Evolutionary conservation across 805 yeast genomes (phyloP), one percentile per base, ranked within the genome.

Genomic region (Pichia manshurica): DNA sequence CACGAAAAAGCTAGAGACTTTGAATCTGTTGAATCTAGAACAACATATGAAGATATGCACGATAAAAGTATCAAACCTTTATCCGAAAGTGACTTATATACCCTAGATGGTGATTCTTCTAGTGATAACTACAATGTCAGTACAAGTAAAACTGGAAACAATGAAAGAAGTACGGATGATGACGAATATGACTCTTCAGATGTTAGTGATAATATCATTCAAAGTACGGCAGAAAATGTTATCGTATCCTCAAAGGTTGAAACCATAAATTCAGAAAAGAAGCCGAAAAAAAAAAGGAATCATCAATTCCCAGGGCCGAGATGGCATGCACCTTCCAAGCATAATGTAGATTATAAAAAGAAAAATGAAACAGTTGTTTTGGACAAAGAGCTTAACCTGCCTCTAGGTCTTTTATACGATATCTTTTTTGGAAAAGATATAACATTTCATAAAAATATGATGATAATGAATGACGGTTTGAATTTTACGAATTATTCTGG

Each of bases 401-500:
- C 98, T 1, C 68, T 91, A 4, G 96, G 96, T 0, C 71, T 83
- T 0, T 75, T 88, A 0, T 87, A 73, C 57, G 78, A 77, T 47
- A 56, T 90, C 8, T 55, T 89, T 42, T 91, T 84, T 65, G 95
- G 96, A 22, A 68, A 72, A 5, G 74, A 78, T 42, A 74, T 64
- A 4, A 44, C 58, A 3, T 75, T 68, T 50, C 72, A 74, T 51
- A 59, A 58, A 39, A 60, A 56, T 15, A 55, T 70, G 55, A 53
- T 74, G 58, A 67, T 68, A 60, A 48, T 64, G 39, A 78, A 70
- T 51, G 78, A 72, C 45, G 80, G 78, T 0, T 67, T 72, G 4
- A 72, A 75, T 21, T 65, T 78, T 35, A 59, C 77, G 1, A 65
- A 60, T 7, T 72, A 68, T 46, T 63, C 59, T 8, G 52, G 60